These are phyloP conservation scores for Lodderomyces theae DNA, from an alignment of 1,139 yeast genomes.

Conservation along the genomic window DNA sequence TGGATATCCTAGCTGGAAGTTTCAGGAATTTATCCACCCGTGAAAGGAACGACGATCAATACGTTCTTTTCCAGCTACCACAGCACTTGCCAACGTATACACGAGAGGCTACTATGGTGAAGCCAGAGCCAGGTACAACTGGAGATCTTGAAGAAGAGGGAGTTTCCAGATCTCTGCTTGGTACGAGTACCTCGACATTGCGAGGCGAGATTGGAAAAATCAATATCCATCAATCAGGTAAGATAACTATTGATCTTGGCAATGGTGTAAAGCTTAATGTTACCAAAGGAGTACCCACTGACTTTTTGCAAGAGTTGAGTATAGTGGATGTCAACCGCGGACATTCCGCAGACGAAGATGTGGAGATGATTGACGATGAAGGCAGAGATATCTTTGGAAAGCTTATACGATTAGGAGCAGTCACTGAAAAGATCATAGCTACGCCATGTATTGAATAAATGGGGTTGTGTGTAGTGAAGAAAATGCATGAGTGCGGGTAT, in stretches of 20 bases:
- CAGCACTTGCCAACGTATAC: conserved; percentile 58
- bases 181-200: conserved; percentile 13
- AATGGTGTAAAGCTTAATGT: conserved; percentile 63
- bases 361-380: conserved; percentile 35
- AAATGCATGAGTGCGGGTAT: neutral
- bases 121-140: conserved; percentile 13
- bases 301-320: conserved; percentile 75
- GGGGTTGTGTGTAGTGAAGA: neutral
- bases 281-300: conserved; percentile 67
- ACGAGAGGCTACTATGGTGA: conserved; percentile 17
- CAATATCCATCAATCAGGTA: conserved; percentile 80
- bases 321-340: conserved; percentile 39
- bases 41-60: conserved; percentile 18
- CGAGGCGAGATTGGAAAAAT: conserved; percentile 69
- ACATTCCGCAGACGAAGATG: conserved; percentile 20
- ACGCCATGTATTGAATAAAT: conserved; percentile 34
- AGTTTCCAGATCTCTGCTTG: conserved; percentile 10
- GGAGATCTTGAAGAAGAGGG: conserved; percentile 4
- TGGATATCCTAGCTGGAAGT: conserved; percentile 25
- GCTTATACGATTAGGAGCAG: conserved; percentile 59
- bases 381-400: conserved; percentile 38
- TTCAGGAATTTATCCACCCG: conserved; percentile 23
- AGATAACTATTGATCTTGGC: conserved; percentile 70
- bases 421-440: conserved; percentile 55
- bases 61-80: conserved; percentile 72